Evolutionary conservation across 495 filamentous ascomycete species (phyloP), one percentile per base, ranked within the genome.

Genomic region (Jackrogersella minutella): DNA sequence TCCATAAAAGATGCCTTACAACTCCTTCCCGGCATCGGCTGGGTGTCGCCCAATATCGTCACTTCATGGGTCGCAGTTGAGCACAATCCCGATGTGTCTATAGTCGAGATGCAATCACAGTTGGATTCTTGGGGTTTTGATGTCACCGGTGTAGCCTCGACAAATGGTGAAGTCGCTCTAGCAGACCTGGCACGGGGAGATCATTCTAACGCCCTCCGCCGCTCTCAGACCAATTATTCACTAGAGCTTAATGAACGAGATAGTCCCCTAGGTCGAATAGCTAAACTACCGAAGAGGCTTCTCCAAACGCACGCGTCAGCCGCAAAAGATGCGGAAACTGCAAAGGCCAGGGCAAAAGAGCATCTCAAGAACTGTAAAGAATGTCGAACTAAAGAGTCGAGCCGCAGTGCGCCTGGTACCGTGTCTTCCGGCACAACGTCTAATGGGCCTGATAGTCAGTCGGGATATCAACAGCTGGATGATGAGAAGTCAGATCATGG

Each of bases 41-140:
- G 81, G 78, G 78, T 87, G 6, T 86, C 85, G 47, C 79, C 84
- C 49, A 86, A 84, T 47, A 78, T 87, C 22, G 79, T 87, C 50
- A 84, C 85, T 17, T 83, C 82, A 31, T 74, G 72, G 46, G 81
- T 80, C 46, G 81, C 75, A 26, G 68, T 82, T 10, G 55, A 72
- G 14, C 68, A 71, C 50, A 43, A 58, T 46, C 62, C 70, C 4
- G 50, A 56, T 17, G 51, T 66, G 9, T 41, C 64, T 9, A 61
- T 79, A 22, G 62, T 54, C 37, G 68, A 73, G 22, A 81, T 84
- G 71, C 73, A 70, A 9, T 57, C 67, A 3, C 74, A 77, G 46
- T 68, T 83, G 14, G 78, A 82, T 50, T 76, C 79, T 37, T 74
- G 73, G 14, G 81, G 80, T 34, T 83, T 82, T 47, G 76, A 83